A percentile compares a stretch with the other conserved stretches of the same genome.
phyloP scores from a whole-genome alignment of 2,329 filamentous ascomycete genomes.

The Epichloe baconii region DNA sequence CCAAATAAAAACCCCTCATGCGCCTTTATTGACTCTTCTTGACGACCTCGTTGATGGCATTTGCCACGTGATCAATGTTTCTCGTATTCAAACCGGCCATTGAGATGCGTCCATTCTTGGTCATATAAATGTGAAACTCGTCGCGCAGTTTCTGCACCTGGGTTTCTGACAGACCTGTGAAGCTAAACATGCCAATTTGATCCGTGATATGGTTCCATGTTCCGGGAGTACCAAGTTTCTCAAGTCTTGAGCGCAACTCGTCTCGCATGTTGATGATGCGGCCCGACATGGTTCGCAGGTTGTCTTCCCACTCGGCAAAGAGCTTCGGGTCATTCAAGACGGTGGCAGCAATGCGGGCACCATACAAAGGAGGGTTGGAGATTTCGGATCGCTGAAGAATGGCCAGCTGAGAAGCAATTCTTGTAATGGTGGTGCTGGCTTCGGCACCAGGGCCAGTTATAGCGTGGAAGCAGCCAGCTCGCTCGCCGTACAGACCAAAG shows the following conservation, averaged over 20 bases:
- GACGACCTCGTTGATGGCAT: slow-evolving; percentile 78
- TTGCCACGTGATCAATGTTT: slow-evolving; percentile 88
- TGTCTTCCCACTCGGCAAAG: slow-evolving; percentile 85
- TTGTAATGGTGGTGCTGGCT: slow-evolving; percentile 43
- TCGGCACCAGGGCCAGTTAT: slow-evolving; percentile 62
- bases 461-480: slow-evolving; percentile 92
- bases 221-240: slow-evolving; percentile 74
- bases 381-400: slow-evolving; percentile 96
- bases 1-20: not conserved
- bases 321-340: slow-evolving; percentile 73
- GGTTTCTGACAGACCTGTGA: slow-evolving; percentile 63
- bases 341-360: slow-evolving; percentile 73
- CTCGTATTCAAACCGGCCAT: slow-evolving; percentile 94
- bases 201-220: slow-evolving; percentile 96
- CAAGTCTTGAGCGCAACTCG: slow-evolving; percentile 63
- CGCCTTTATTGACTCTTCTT: slow-evolving; percentile 14
- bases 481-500: slow-evolving; percentile 93
- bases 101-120: slow-evolving; percentile 94
- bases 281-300: slow-evolving; percentile 86
- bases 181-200: slow-evolving; percentile 99
- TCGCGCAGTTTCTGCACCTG: slow-evolving; percentile 60
- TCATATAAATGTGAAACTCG: slow-evolving; percentile 75
- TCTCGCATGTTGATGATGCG: slow-evolving; percentile 88
- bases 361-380: slow-evolving; percentile 90
- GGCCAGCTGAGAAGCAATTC: slow-evolving; percentile 78